These are phyloP conservation scores for Phytophthora hibernalis DNA, from an alignment of 352 stramenopile genomes.

Conservation along the genomic window DNA sequence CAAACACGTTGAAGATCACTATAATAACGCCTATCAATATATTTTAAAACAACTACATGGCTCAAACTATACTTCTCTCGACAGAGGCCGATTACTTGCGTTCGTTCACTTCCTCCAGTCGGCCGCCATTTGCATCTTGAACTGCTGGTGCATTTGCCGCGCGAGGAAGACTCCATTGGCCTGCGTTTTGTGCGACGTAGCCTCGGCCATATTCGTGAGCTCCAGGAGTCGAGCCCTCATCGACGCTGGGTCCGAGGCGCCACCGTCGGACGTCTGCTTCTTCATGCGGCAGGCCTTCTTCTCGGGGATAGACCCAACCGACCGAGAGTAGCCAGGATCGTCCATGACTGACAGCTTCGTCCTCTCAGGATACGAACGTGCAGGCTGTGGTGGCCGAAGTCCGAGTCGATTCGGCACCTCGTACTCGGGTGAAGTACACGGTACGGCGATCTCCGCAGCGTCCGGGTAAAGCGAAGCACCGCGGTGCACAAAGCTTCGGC, in stretches of 20 bases:
- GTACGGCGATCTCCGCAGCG: slow-evolving; percentile 15
- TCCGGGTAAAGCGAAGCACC: slow-evolving; percentile 10
- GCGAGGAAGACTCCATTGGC: slow-evolving; percentile 42
- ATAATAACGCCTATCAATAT: slow-evolving; percentile 20
- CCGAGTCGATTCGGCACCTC: slow-evolving; percentile 21
- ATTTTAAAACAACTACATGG: slow-evolving; percentile 16
- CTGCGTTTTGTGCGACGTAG: slow-evolving; percentile 39
- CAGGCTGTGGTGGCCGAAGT: slow-evolving; percentile 4
- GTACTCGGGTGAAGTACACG: slow-evolving; percentile 30
- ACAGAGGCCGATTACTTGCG: not conserved
- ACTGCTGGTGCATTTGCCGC: slow-evolving; percentile 36
- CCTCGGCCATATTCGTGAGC: slow-evolving; percentile 39
- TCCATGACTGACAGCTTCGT: slow-evolving; percentile 13
- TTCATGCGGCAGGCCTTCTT: slow-evolving; percentile 10
- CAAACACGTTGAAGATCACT: slow-evolving; percentile 5
- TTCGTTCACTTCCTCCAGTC: slow-evolving; percentile 29
- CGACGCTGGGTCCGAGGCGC: slow-evolving; percentile 9
- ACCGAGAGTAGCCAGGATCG: slow-evolving; percentile 18
- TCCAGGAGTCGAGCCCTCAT: slow-evolving; percentile 37
- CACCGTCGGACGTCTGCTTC: slow-evolving; percentile 16
- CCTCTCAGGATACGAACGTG: slow-evolving; percentile 24
- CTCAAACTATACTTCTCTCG: slow-evolving; percentile 12
- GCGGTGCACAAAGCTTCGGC: slow-evolving; percentile 24
- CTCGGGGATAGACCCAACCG: slow-evolving; percentile 19
- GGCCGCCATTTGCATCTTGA: slow-evolving; percentile 15